A percentile compares a stretch with the other conserved stretches of the same genome.
Evolutionary conservation across 345 rosid genomes (phyloP).

Genomic region (Gossypioides kirkii): DNA sequence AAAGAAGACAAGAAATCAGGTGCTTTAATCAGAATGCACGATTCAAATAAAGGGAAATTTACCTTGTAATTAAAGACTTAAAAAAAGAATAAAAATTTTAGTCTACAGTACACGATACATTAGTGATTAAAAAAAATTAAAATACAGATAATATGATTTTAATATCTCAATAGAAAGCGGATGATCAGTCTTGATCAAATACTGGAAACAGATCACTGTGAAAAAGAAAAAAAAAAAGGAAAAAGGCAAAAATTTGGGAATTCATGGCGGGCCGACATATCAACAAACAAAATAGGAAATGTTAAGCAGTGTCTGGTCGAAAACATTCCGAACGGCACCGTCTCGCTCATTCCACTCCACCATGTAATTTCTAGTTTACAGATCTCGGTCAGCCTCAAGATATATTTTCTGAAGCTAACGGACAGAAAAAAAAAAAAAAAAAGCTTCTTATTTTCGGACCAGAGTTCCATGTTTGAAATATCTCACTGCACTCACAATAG

Average conservation of each 20-base stretch:
- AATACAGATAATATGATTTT: too few relatives aligned
- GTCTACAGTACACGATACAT: too few relatives aligned
- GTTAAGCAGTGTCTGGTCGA: background rate
- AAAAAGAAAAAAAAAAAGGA: background rate
- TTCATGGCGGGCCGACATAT: background rate
- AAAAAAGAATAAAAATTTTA: too few relatives aligned
- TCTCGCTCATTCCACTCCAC: background rate
- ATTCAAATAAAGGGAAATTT: background rate
- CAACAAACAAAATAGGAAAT: background rate
- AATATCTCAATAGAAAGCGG: background rate
- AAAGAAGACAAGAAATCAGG: background rate
- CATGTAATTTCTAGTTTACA: background rate
- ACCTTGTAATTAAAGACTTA: background rate
- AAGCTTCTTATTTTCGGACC: background rate
- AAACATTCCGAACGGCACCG: background rate
- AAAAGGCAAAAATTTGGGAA: background rate
- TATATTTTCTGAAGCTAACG: background rate
- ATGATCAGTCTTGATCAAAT: background rate
- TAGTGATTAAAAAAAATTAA: too few relatives aligned
- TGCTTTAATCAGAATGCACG: conserved; percentile 11
- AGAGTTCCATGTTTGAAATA: background rate
- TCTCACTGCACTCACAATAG: background rate
- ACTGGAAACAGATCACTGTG: background rate
- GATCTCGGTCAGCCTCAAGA: background rate
- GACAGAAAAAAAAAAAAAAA: background rate